Base-by-base conservation (phyloP, 2,329 filamentous ascomycete species). In the Penicillium sp. region DNA sequence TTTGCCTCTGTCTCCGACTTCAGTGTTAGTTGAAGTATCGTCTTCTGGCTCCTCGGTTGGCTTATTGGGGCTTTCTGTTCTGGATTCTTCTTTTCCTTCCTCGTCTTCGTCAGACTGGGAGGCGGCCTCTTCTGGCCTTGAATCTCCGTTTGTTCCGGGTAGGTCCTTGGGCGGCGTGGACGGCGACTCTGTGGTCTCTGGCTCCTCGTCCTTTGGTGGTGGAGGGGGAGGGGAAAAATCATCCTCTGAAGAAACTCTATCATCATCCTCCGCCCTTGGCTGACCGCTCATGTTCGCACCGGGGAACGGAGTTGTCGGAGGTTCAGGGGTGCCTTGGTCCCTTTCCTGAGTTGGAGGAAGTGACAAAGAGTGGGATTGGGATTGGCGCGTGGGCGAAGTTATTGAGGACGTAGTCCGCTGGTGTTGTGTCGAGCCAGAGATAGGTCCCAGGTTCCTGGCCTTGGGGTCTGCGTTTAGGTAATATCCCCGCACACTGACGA, bases 401-500 rank as follows among this genome's bases (percentile, higher is more conserved):
- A 70, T 64, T 23, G 68, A 65, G 2, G 75, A 76, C 66, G 74
- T 60, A 64, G 73, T 75, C 49, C 73, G 70, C 63, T 76, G 76
- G 56, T 74, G 73, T 51, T 69, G 74, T 53, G 71, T 73, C 31
- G 69, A 69, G 50, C 66, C 70, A 54, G 72, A 73, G n/a, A 75
- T 72, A 8, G 72, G 76, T 7, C 80, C 78, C 30, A 81, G 69
- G 60, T 85, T 84, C 59, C 88, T 79, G 68, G 87, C 76, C 70
- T 87, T 86, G 19, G 87, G 87, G 73, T 91, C 89, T 3, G 94
- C 95, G 74, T 97, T 93, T 35, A 99, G 85, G 77, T 99, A 99
- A 79, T 97, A 99, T 69, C 93, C 93, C 70, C 95, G 90, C 31
- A 98, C 95, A 54, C 94, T 93, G 3, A 98, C 90, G 66, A 99